A percentile compares a stretch with the other conserved stretches of the same genome.
Evolutionary conservation across 495 filamentous ascomycete genomes (phyloP).

Genomic region (Tuber calosporum): DNA sequence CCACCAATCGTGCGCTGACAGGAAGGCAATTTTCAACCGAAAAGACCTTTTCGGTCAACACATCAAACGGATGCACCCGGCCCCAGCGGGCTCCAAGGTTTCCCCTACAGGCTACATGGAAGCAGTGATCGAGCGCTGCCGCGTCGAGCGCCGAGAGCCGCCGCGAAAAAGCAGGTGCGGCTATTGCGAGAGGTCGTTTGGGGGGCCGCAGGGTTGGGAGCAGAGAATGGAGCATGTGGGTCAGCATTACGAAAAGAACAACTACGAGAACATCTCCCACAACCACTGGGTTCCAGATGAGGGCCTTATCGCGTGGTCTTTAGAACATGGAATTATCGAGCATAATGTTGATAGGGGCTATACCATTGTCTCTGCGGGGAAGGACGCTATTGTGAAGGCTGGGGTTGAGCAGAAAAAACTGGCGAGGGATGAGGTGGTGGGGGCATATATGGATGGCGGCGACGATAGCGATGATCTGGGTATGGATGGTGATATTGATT

Average conservation of each 20-base stretch:
- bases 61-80: conserved; percentile 82
- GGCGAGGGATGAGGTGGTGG: conserved; percentile 1
- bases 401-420: conserved; percentile 2
- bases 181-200: conserved; percentile 58
- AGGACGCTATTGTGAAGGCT: conserved; percentile 29
- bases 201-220: conserved; percentile 64
- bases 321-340: conserved; percentile 55
- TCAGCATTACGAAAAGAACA: conserved; percentile 61
- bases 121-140: conserved; percentile 48
- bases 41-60: conserved; percentile 94
- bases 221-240: conserved; percentile 86
- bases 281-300: conserved; percentile 53
- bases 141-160: conserved; percentile 53
- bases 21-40: conserved; percentile 70
- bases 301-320: conserved; percentile 52
- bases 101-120: conserved; percentile 47
- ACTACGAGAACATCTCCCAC: conserved; percentile 33
- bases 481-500: no score
- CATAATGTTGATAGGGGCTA: conserved; percentile 49
- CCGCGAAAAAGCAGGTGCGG: conserved; percentile 61
- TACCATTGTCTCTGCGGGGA: conserved; percentile 44
- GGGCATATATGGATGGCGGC: conserved; percentile 11
- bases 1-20: conserved; percentile 54
- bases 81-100: conserved; percentile 47
- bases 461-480: conserved; percentile 11